Evolutionary conservation across 306 rosid genomes (phyloP).

Genomic region (Begonia peltatifolia): DNA sequence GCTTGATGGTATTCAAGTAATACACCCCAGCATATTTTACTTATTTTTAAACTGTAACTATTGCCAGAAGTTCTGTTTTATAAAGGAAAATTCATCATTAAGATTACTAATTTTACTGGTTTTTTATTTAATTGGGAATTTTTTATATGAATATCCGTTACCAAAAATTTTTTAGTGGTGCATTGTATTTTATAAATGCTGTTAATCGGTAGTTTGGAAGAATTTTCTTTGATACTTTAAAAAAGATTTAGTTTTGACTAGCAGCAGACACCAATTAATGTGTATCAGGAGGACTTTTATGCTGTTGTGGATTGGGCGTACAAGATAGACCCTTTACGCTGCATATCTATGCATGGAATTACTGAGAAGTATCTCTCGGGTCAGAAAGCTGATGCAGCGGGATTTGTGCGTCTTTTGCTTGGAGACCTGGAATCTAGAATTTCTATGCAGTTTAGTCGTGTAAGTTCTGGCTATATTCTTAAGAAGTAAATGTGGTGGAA

Average conservation of each 20-base stretch:
- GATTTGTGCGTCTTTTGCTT: conserved; percentile 80
- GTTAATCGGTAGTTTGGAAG: no score
- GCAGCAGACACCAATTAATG: background rate
- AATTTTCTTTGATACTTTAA: no score
- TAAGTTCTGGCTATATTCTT: conserved; percentile 26
- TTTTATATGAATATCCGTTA: no score
- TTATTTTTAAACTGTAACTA: no score
- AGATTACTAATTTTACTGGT: no score
- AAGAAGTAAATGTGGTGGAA: background rate
- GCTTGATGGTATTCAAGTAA: conserved; percentile 93
- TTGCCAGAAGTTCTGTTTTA: no score
- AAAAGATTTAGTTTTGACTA: background rate
- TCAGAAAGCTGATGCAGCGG: conserved; percentile 92
- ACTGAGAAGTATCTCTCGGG: conserved; percentile 89
- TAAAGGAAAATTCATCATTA: no score
- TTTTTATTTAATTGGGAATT: no score
- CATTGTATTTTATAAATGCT: no score
- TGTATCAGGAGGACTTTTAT: conserved; percentile 63
- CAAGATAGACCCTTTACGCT: conserved; percentile 75
- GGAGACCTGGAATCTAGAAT: conserved; percentile 77
- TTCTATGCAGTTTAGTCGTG: conserved; percentile 66
- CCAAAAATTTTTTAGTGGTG: no score
- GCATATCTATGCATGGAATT: conserved; percentile 92
- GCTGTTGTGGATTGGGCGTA: conserved; percentile 84
- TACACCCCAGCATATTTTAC: background rate